Base-by-base conservation (phyloP, 1,284 basidiomycete genomes). In the Nidula niveotomentosa region DNA sequence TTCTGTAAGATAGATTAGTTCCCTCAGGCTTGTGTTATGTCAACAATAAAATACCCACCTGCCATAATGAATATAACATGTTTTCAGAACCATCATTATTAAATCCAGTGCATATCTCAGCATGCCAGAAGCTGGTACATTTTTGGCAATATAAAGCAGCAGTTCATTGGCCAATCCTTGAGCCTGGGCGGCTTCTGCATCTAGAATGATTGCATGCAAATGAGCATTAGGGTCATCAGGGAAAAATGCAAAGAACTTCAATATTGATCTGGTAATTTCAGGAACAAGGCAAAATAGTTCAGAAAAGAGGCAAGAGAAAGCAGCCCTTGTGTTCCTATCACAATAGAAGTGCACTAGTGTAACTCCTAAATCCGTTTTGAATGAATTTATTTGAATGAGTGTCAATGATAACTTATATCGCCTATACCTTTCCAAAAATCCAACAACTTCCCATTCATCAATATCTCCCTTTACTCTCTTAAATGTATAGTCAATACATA, bases 221-320 rank as follows among this genome's bases (percentile, higher is more conserved):
- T 2, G 34, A 13, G 49, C 49, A 51, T 39, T n/a, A 10, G 10
- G 13, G 6, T 36, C 34, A 30, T 41, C 49, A 1, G 35, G 49
- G 36, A 39, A 51, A 30, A 51, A 51, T 1, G 36, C 49, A n/a
- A 15, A 36, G n/a, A 51, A 36, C 36, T 51, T 51, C 13, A 51
- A 35, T 3, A 15, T 36, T 37, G 15, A 36, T 5, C 36, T 7
- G 2, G 49, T 51, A 4, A 51, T 2, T 12, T 15, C 17, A 4
- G 36, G 17, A 17, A 51, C 23, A 23, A 23, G 23, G 2, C 23
- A 23, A 23, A 23, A 23, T 3, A 23, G 23, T 3, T 23, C 23
- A 23, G 23, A 23, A 3, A 23, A 23, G 3, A 23, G 23, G 23
- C 23, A 23, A 23, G 23, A 2, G 3, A 23, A 23, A 23, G 3